phyloP scores from a whole-genome alignment of 2,329 filamentous ascomycete genomes.

The Lanzia echinophila region DNA sequence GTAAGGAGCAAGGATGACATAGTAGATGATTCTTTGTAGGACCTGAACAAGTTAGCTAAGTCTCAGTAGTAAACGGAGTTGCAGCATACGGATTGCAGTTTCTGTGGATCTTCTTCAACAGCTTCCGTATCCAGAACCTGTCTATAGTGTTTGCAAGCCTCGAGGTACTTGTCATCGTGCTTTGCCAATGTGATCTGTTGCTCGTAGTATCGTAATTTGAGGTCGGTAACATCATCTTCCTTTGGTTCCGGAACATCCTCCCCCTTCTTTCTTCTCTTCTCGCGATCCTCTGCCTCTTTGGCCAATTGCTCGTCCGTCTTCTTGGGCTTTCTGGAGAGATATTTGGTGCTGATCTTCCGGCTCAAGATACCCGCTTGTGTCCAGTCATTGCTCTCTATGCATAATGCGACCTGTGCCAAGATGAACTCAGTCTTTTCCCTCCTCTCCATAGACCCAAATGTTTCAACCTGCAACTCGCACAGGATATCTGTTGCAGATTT shows the following conservation, averaged over 20 bases:
- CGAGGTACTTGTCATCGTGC: conserved; percentile 95
- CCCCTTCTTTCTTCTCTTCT: conserved; percentile 75
- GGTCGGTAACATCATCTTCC: conserved; percentile 86
- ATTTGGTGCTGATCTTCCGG: conserved; percentile 94
- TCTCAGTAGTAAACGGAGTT: not conserved
- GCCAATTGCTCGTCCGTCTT: conserved; percentile 84
- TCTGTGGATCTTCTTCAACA: conserved; percentile 80
- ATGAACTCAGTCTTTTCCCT: conserved; percentile 99
- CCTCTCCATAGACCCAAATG: conserved; percentile 95
- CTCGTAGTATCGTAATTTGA: conserved; percentile 95
- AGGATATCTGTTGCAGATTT: conserved; percentile 86
- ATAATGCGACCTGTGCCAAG: conserved; percentile 85
- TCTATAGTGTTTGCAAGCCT: conserved; percentile 96
- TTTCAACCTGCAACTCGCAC: conserved; percentile 97
- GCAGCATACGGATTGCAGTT: conserved; percentile 70
- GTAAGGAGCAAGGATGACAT: conserved; percentile 90
- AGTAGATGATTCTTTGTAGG: conserved; percentile 93
- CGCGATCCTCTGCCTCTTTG: conserved; percentile 81
- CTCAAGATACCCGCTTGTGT: conserved; percentile 89
- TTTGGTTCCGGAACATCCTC: conserved; percentile 73
- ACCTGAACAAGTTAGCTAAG: conserved; percentile 47
- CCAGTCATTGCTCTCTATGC: conserved; percentile 94
- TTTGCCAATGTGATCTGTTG: conserved; percentile 94
- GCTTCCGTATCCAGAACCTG: conserved; percentile 95
- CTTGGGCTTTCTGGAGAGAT: conserved; percentile 84